Conservation (phyloP, 192 early-diverging fungal genomes). For the Umbelopsis vinacea region DNA sequence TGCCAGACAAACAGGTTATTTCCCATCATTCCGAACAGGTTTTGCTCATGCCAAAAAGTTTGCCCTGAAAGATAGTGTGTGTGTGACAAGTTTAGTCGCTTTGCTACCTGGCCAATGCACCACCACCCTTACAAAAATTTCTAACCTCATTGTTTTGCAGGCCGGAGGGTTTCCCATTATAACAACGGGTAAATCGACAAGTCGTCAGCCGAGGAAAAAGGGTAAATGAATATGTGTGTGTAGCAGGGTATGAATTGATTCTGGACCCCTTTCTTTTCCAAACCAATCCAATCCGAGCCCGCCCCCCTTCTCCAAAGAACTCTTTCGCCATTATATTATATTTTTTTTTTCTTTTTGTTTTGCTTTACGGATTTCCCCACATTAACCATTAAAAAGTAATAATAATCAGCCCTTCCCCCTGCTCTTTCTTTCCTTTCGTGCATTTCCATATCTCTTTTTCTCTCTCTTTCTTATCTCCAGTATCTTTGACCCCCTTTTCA, state of each 20-base stretch:
- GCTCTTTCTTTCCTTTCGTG: neutral
- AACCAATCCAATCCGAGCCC: neutral
- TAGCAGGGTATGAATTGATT: neutral
- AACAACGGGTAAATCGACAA: no score
- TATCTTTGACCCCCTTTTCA: neutral
- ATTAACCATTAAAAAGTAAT: conserved; percentile 2
- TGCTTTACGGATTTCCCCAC: conserved; percentile 4
- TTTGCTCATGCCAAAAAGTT: no score
- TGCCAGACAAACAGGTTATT: neutral
- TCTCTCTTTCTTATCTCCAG: neutral
- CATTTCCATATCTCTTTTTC: conserved; percentile 2
- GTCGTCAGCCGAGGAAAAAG: neutral
- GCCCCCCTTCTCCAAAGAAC: no score
- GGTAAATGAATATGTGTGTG: neutral
- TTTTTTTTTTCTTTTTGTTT: neutral
- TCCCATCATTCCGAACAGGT: no score
- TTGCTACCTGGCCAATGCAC: no score
- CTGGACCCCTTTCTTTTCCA: conserved; percentile 15
- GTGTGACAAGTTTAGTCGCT: no score
- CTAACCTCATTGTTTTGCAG: no score
- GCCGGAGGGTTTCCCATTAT: no score
- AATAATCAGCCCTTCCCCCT: neutral
- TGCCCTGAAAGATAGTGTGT: no score
- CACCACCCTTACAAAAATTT: no score
- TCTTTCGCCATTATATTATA: no score